Percentiles rank a stretch among this genome's conserved stretches.
phyloP scores from a whole-genome alignment of 2,329 filamentous ascomycete species.

The Furcasterigmium furcatum region DNA sequence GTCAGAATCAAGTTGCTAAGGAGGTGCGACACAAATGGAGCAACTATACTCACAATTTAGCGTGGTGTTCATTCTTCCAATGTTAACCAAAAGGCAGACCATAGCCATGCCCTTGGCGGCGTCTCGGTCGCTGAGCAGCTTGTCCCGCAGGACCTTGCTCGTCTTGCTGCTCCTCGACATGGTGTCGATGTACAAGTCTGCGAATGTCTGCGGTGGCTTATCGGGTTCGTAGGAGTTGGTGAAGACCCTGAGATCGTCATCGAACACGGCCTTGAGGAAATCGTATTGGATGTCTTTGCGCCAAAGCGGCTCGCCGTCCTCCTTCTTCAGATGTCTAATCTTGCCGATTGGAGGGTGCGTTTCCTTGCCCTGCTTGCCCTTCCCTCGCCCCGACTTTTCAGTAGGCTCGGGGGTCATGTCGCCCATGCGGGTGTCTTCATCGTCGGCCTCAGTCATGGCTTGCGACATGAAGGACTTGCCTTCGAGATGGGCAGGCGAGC shows the following conservation, averaged over 20 bases:
- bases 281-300: conserved; percentile 85
- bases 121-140: conserved; percentile 85
- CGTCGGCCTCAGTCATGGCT: conserved; percentile 42
- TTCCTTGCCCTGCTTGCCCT: conserved; percentile 30
- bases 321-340: conserved; percentile 82
- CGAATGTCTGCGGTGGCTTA: conserved; percentile 69
- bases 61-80: conserved; percentile 98
- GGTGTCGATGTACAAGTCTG: conserved; percentile 95
- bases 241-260: conserved; percentile 73
- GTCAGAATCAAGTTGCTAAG: conserved; percentile 13
- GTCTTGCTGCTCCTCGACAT: conserved; percentile 99
- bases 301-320: conserved; percentile 85
- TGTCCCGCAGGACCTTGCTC: conserved; percentile 96
- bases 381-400: conserved; percentile 33
- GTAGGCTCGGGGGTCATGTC: conserved; percentile 39
- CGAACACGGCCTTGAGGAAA: conserved; percentile 77
- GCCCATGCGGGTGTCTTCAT: conserved; percentile 24
- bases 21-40: too few species aligned
- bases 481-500: conserved; percentile 38
- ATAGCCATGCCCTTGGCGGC: conserved; percentile 98
- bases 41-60: conserved; percentile 80
- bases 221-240: conserved; percentile 81
- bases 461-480: conserved; percentile 44
- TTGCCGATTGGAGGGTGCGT: conserved; percentile 53
- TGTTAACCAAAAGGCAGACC: conserved; percentile 96